Percentiles rank a stretch among this genome's conserved stretches.
phyloP scores from a whole-genome alignment of 2,329 filamentous ascomycete genomes.

The Ophiocordyceps sinensis region DNA sequence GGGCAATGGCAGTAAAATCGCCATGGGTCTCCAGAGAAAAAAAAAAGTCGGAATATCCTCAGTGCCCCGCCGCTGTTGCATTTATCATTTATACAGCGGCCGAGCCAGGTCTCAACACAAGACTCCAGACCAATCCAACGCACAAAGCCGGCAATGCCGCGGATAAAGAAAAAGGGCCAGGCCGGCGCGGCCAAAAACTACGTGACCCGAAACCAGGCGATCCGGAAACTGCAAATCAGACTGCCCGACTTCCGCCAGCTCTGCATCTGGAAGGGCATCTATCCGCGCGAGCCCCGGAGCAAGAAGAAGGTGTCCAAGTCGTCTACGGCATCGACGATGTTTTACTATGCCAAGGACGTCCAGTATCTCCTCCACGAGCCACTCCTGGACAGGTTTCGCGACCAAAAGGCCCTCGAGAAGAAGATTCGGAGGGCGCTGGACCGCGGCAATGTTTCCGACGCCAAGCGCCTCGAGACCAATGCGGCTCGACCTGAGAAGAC shows the following conservation, averaged over 20 bases:
- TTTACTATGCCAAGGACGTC: slow-evolving; percentile 87
- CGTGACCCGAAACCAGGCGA: slow-evolving; percentile 90
- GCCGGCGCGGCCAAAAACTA: slow-evolving; percentile 95
- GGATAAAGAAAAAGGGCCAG: slow-evolving; percentile 85
- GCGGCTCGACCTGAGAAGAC: slow-evolving; percentile 81
- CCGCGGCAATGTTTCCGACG: slow-evolving; percentile 80
- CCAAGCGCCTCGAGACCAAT: slow-evolving; percentile 73
- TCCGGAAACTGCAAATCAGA: slow-evolving; percentile 94
- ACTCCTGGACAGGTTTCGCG: slow-evolving; percentile 83
- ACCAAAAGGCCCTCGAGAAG: slow-evolving; percentile 93
- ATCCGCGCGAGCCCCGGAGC: slow-evolving; percentile 89
- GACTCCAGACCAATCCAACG: neutral
- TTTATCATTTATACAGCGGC: slow-evolving; percentile 7
- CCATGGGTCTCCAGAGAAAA: slow-evolving; percentile 8
- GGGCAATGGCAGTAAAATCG: slow-evolving; percentile 19
- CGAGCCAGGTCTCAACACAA: slow-evolving; percentile 6
- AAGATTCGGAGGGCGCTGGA: slow-evolving; percentile 91
- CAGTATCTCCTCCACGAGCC: slow-evolving; percentile 97
- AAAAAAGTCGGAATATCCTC: slow-evolving; percentile 13
- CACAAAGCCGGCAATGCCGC: slow-evolving; percentile 38
- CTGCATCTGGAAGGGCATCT: slow-evolving; percentile 99
- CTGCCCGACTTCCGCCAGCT: slow-evolving; percentile 94
- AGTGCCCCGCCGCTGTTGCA: slow-evolving; percentile 20
- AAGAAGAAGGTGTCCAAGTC: slow-evolving; percentile 95
- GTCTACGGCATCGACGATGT: slow-evolving; percentile 80